phyloP scores from a whole-genome alignment of 768 basidiomycete genomes.

The Xanthoconium stramineum region DNA sequence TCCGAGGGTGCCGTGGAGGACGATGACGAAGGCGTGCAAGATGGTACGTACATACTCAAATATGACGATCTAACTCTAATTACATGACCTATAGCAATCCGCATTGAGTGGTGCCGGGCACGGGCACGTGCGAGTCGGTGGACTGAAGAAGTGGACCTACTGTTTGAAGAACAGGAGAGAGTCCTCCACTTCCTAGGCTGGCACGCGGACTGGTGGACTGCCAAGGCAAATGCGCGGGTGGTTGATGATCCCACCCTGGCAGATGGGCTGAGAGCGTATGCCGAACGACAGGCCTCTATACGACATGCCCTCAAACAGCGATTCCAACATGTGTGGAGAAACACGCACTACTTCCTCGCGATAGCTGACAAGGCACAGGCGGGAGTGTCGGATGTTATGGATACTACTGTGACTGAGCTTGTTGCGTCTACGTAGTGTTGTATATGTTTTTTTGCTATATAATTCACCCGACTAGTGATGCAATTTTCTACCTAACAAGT shows the following conservation, averaged over 20 bases:
- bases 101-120: neutral
- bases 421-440: too few species aligned
- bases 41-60: neutral
- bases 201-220: neutral
- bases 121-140: neutral
- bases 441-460: too few species aligned
- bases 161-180: neutral
- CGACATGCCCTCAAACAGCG: neutral
- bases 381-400: neutral
- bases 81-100: neutral
- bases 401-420: neutral
- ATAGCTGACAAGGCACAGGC: neutral
- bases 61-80: neutral
- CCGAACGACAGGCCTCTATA: neutral
- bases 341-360: neutral
- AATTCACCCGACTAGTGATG: too few species aligned
- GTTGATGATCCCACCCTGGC: neutral
- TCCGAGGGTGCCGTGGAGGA: neutral
- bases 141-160: neutral
- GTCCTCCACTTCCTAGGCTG: neutral
- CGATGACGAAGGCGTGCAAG: neutral
- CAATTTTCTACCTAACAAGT: too few species aligned
- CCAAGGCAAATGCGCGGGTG: neutral
- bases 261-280: neutral
- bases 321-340: neutral